These are phyloP conservation scores for Leccinum holopus DNA, from an alignment of 1,284 basidiomycete species.

Conservation along the genomic window DNA sequence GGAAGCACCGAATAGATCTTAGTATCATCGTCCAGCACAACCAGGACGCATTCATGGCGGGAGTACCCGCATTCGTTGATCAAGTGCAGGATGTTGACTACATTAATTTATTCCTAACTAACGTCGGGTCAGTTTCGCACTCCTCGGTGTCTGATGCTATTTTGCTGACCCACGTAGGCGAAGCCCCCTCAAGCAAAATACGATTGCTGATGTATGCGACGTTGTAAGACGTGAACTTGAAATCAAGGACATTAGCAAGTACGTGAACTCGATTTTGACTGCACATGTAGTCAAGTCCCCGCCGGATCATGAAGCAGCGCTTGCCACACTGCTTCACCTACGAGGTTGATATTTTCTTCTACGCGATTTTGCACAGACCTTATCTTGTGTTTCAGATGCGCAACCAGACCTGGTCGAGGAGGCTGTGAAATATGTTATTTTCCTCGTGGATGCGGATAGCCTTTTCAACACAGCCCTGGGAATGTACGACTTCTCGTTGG, in stretches of 20 bases:
- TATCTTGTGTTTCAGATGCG: slow-evolving; percentile 45
- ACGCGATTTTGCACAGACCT: background rate
- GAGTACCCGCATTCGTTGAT: slow-evolving; percentile 70
- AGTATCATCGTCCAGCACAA: slow-evolving; percentile 86
- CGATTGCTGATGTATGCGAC: slow-evolving; percentile 78
- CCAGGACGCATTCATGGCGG: slow-evolving; percentile 62
- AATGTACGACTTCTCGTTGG: slow-evolving; percentile 98
- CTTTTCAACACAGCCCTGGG: slow-evolving; percentile 95
- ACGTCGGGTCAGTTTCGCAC: slow-evolving; percentile 63
- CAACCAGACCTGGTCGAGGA: slow-evolving; percentile 85
- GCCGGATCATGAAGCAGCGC: slow-evolving; percentile 86
- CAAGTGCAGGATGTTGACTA: slow-evolving; percentile 91
- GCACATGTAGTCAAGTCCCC: slow-evolving; percentile 92
- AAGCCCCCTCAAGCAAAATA: slow-evolving; percentile 52
- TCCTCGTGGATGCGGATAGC: slow-evolving; percentile 90
- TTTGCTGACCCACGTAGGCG: slow-evolving; percentile 37
- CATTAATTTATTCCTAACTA: slow-evolving; percentile 90
- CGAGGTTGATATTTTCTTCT: slow-evolving; percentile 51
- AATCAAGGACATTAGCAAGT: slow-evolving; percentile 69
- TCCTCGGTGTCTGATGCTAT: background rate
- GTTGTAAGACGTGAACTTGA: slow-evolving; percentile 76
- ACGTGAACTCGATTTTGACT: slow-evolving; percentile 89
- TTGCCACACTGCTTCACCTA: slow-evolving; percentile 75
- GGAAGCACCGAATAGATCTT: slow-evolving; percentile 93
- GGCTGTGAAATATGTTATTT: slow-evolving; percentile 98